phyloP scores from a whole-genome alignment of 2,329 filamentous ascomycete genomes.

The Hypomyces perniciosus region DNA sequence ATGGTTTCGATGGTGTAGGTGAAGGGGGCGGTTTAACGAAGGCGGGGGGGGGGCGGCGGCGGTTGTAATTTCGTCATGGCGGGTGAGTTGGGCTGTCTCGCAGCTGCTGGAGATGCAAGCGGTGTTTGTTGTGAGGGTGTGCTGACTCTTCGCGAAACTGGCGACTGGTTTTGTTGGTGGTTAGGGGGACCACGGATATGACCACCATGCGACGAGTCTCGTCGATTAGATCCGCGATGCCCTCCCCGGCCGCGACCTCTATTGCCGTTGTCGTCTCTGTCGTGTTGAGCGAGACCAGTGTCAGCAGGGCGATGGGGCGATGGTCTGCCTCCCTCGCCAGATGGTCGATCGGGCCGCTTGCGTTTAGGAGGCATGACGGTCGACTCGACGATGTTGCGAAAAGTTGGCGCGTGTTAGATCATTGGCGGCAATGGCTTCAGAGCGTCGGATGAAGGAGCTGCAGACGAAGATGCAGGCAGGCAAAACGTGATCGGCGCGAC shows the following conservation, averaged over 20 bases:
- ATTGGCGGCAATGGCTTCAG: constrained; percentile 23
- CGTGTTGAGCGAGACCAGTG: constrained; percentile 50
- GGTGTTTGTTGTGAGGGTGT: constrained; percentile 15
- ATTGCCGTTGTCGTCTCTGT: constrained; percentile 44
- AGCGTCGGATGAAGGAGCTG: neutral
- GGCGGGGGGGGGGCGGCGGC: constrained; percentile 18
- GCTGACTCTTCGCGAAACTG: constrained; percentile 16
- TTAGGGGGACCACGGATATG: constrained; percentile 23
- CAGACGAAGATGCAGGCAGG: neutral
- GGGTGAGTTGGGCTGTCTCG: constrained; percentile 16
- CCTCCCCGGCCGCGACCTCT: constrained; percentile 44
- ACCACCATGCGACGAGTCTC: constrained; percentile 42
- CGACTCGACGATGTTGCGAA: constrained; percentile 15
- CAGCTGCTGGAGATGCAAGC: constrained; percentile 17
- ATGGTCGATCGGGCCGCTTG: constrained; percentile 49
- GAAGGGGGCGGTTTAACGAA: constrained; percentile 16
- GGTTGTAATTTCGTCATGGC: constrained; percentile 15
- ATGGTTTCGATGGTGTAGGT: constrained; percentile 16
- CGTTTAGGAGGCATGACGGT: constrained; percentile 52
- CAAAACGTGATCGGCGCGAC: neutral
- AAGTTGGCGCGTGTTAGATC: constrained; percentile 23
- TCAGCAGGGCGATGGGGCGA: constrained; percentile 58
- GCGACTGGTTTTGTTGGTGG: constrained; percentile 16
- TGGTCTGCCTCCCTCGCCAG: constrained; percentile 46
- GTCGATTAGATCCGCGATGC: constrained; percentile 44